Base-by-base conservation (phyloP, 2,329 filamentous ascomycete genomes). In the Amphichorda felina region DNA sequence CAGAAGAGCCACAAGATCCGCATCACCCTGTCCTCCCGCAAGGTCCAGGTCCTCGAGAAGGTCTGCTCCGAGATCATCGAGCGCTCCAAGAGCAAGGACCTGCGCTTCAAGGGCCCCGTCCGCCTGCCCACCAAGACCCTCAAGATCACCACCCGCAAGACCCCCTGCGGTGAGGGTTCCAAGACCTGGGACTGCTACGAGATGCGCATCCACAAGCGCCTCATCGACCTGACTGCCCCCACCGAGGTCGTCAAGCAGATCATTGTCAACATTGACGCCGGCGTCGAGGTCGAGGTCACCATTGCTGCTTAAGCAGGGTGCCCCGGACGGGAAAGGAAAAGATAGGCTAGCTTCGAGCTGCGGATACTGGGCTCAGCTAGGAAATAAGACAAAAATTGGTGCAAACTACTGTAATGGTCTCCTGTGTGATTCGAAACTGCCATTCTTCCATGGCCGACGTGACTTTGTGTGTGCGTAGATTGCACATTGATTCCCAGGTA, bases 131-230 rank as follows among this genome's bases (percentile, higher is more conserved):
- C 88, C 73, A 94, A 95, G 82, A 85, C 78, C 64, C 78, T 96
- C 58, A 86, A 91, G 76, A 79, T 94, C 75, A 86, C 84, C 63
- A 94, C 91, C 75, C 83, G 91, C 61, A 98, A 98, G 83, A 96
- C 91, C 49, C 91, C 91, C 64, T 91, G 84, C 71, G 91, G 91
- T 83, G 91, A 98, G 79, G 91, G 91, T 72, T 93, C 83, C 68
- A 98, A 98, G 86, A 98, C 91, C 61, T 98, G 91, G 91, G 91
- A 96, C 66, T 80, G 75, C 66, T 98, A 75, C 68, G 89, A 98
- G 82, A 93, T 98, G 87, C 82, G 89, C 72, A 94, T 95, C 64
- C 87, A 95, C 79, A 95, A 95, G 82, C 83, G 88, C 54, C 75
- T 95, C 60, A 95, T 95, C 61, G 88, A 94, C 68, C 74, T 98